Evolutionary conservation across 2,329 filamentous ascomycete species (phyloP).

Genomic region (Apiospora hydei): DNA sequence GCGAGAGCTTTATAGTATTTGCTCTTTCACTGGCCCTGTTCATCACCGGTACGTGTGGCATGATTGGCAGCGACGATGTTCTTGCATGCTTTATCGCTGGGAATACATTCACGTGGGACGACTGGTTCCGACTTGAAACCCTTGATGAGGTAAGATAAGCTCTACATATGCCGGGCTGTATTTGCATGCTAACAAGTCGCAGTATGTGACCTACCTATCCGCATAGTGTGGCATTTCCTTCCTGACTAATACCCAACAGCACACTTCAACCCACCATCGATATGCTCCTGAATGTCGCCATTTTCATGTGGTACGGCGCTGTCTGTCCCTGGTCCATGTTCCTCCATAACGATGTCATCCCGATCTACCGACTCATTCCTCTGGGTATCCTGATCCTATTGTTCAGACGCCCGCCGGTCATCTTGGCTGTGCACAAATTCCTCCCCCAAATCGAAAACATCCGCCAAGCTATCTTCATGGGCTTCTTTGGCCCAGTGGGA

Average conservation of each 20-base stretch:
- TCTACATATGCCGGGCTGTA: not conserved
- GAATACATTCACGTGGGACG: slow-evolving; percentile 90
- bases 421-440: slow-evolving; percentile 74
- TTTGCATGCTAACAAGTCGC: not conserved
- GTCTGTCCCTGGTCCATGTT: slow-evolving; percentile 84
- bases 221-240: not conserved
- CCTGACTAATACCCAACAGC: slow-evolving; percentile 31
- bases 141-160: slow-evolving; percentile 69
- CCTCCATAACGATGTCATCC: slow-evolving; percentile 69
- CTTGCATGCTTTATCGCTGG: slow-evolving; percentile 92
- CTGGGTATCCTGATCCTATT: slow-evolving; percentile 80
- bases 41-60: slow-evolving; percentile 83
- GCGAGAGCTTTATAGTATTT: slow-evolving; percentile 88
- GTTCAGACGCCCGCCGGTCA: slow-evolving; percentile 77
- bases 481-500: slow-evolving; percentile 92
- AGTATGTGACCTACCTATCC: not conserved
- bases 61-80: slow-evolving; percentile 89
- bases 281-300: slow-evolving; percentile 87
- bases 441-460: slow-evolving; percentile 81
- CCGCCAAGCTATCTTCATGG: slow-evolving; percentile 82
- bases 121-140: slow-evolving; percentile 92
- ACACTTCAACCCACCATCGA: slow-evolving; percentile 94
- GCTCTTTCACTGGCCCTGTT: slow-evolving; percentile 86
- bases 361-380: slow-evolving; percentile 74
- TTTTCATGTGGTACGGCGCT: slow-evolving; percentile 93